phyloP scores from a whole-genome alignment of 1,284 basidiomycete species.

The Tilletia walkeri region DNA sequence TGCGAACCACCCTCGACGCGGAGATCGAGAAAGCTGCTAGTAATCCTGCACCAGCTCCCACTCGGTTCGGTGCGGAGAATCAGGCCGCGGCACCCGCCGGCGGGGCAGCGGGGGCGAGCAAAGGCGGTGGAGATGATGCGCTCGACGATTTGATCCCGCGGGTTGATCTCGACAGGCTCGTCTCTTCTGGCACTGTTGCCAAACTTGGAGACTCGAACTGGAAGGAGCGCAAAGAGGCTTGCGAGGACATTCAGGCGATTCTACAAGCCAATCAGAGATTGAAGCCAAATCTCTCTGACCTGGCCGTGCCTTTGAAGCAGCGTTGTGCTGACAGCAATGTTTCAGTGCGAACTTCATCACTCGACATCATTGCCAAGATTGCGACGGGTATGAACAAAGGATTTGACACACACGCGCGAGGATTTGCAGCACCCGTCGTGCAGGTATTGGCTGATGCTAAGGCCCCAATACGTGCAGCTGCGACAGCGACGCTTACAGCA shows the following conservation, averaged over 20 bases:
- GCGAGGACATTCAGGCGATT: slow-evolving; percentile 78
- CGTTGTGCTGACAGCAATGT: slow-evolving; percentile 91
- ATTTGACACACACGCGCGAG: slow-evolving; percentile 82
- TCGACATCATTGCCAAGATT: slow-evolving; percentile 85
- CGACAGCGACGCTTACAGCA: slow-evolving; percentile 72
- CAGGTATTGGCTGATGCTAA: slow-evolving; percentile 92
- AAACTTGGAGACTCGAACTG: slow-evolving; percentile 82
- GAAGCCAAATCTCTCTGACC: slow-evolving; percentile 81
- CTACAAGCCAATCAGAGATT: slow-evolving; percentile 87
- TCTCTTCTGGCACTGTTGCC: slow-evolving; percentile 82
- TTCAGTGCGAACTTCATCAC: slow-evolving; percentile 81
- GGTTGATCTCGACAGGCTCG: slow-evolving; percentile 82
- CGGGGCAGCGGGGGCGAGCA: slow-evolving; percentile 57
- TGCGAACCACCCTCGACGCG: slow-evolving; percentile 81
- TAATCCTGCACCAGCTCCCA: slow-evolving; percentile 75
- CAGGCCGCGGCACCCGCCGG: slow-evolving; percentile 65
- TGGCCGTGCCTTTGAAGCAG: slow-evolving; percentile 80
- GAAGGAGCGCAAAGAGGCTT: slow-evolving; percentile 94
- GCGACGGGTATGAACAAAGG: slow-evolving; percentile 90
- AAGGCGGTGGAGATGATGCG: slow-evolving; percentile 29
- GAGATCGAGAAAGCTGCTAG: slow-evolving; percentile 95
- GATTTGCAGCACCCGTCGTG: slow-evolving; percentile 74
- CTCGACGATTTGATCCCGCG: slow-evolving; percentile 88
- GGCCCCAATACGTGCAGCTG: slow-evolving; percentile 76
- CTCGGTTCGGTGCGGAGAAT: slow-evolving; percentile 35